These are phyloP conservation scores for Delitschia confertaspora DNA, from an alignment of 495 filamentous ascomycete genomes.

Conservation along the genomic window DNA sequence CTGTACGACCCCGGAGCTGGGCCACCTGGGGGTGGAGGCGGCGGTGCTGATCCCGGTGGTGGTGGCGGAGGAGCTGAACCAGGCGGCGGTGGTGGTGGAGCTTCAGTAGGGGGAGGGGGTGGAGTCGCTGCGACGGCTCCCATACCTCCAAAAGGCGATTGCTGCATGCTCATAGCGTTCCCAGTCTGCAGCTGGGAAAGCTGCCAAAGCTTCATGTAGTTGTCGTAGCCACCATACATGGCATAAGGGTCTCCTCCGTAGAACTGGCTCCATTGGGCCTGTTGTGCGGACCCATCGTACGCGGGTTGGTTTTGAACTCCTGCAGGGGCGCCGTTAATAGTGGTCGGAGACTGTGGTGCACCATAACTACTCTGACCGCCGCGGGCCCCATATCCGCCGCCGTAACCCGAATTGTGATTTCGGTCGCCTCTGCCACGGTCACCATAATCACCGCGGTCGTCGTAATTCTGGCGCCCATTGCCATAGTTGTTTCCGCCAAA, in stretches of 20 bases:
- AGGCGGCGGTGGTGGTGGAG: conserved; percentile 40
- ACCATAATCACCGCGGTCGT: conserved; percentile 14
- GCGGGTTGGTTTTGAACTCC: conserved; percentile 18
- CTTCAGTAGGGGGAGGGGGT: conserved; percentile 53
- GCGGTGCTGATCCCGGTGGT: conserved; percentile 54
- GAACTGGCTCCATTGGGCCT: conserved; percentile 65
- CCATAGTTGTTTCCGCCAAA: conserved; percentile 28
- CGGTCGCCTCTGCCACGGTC: conserved; percentile 27
- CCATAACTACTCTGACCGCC: conserved; percentile 11
- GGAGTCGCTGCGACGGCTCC: conserved; percentile 46
- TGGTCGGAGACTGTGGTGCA: conserved; percentile 11
- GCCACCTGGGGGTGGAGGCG: conserved; percentile 36
- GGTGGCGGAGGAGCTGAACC: conserved; percentile 47
- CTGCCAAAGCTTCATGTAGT: conserved; percentile 58
- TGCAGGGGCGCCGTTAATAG: conserved; percentile 34
- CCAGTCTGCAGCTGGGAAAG: too few relatives aligned
- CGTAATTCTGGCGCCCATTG: conserved; percentile 29
- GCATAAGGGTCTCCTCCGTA: conserved; percentile 71
- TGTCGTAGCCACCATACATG: conserved; percentile 70
- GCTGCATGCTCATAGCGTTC: conserved; percentile 53
- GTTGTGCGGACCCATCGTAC: conserved; percentile 63
- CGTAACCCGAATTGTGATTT: conserved; percentile 22
- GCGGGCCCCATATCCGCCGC: conserved; percentile 19
- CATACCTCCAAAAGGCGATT: conserved; percentile 36
- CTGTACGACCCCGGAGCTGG: conserved; percentile 13